A percentile compares a stretch with the other conserved stretches of the same genome.
phyloP scores from a whole-genome alignment of 1,284 basidiomycete species.

The Afroboletus lepidellus region DNA sequence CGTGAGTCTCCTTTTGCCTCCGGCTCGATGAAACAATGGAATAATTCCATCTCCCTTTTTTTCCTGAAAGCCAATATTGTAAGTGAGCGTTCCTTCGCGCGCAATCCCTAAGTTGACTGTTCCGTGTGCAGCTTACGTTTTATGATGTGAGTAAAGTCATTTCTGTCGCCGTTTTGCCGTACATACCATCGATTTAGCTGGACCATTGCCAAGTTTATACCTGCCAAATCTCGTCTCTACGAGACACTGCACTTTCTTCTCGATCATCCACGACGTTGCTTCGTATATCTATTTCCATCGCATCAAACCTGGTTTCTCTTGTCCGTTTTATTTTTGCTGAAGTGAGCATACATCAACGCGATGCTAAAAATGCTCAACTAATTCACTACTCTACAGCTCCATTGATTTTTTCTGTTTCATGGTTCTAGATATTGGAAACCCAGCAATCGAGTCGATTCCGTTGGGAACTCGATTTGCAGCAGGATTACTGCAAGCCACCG shows the following conservation, averaged over 20 bases:
- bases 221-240: constrained; percentile 55
- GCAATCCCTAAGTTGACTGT: background rate
- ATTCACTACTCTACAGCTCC: constrained; percentile 40
- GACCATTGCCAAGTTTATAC: constrained; percentile 65
- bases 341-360: constrained; percentile 44
- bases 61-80: constrained; percentile 66
- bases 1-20: constrained; percentile 53
- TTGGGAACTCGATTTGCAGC: constrained; percentile 63
- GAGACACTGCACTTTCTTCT: constrained; percentile 91
- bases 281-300: constrained; percentile 92
- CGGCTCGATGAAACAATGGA: background rate
- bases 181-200: constrained; percentile 52
- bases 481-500: constrained; percentile 71
- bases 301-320: constrained; percentile 95
- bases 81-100: constrained; percentile 31
- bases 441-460: constrained; percentile 69
- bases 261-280: constrained; percentile 95
- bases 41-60: background rate
- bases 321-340: constrained; percentile 64
- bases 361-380: background rate
- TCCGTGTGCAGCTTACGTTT: constrained; percentile 27
- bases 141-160: constrained; percentile 27
- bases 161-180: background rate
- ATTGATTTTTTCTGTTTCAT: constrained; percentile 90
- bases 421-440: constrained; percentile 84